Base-by-base conservation (phyloP, 1,284 basidiomycete species). In the Sporisorium graminicola region DNA sequence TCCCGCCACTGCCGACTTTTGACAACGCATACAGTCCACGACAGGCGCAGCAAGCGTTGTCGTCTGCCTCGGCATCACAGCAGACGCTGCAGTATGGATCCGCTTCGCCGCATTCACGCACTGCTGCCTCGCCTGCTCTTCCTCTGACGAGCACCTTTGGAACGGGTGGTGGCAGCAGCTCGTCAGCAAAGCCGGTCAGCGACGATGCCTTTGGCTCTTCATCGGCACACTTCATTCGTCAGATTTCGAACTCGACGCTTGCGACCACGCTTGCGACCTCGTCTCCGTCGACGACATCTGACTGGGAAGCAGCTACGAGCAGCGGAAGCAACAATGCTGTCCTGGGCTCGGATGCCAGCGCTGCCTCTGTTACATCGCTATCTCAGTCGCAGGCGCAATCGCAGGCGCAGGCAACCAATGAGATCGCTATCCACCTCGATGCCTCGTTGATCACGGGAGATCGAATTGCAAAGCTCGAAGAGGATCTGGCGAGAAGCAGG, bases 391-490 rank as follows among this genome's bases (percentile, higher is more conserved):
- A 58, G 4, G 43, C 53, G 24, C 35, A 26, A 13, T n/a, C 40
- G 42, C 27, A 20, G 2, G 29, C 52, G 26, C 13, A 56, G 10
- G 40, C 49, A 2, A 26, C 37, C 29, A 35, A 51, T 13, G 67
- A 70, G 37, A 13, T 63, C 9, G 59, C 59, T 8, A 54, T 75
- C 24, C 47, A 37, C 18, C 42, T 70, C 8, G 67, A 67, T 14
- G 40, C 73, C 8, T 64, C 63, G 3, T 43, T 75, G 40, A 64
- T 75, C 29, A 66, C 47, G 1, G 74, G 74, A 13, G 58, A 76
- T 35, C 53, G 61, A 0, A 59, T 72, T 40, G 74, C 74, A 16
- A 68, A 76, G 49, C 26, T 61, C 14, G 74, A 76, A 33, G 74
- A 76, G 42, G 58, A 68, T 5, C 40, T 51, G 43, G 74, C 74